Base-by-base conservation (phyloP, 495 filamentous ascomycete genomes). In the Aspergillus biplanus region DNA sequence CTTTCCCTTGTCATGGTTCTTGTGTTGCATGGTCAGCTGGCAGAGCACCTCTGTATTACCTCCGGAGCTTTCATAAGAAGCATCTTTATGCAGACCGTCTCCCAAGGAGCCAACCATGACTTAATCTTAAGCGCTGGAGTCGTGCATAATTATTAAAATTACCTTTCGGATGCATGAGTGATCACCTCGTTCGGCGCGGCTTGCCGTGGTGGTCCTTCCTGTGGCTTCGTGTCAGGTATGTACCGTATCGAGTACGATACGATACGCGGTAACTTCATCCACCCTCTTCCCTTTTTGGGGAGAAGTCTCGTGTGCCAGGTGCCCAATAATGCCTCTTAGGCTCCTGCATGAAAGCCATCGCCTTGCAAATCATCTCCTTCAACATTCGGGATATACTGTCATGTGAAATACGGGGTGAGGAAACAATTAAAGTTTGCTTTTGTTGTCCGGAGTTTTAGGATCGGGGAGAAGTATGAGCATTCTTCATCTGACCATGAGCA, bases 191-290 rank as follows among this genome's bases (percentile, higher is more conserved):
- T 52, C 63, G 44, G 61, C 15, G 66, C 63, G 61, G 67, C 61
- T 69, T 69, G 61, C 61, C 63, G 67, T 65, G 63, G 55, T 64
- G 53, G 55, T 55, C 58, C 50, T 32, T 18, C 16, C 39, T 50
- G 47, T n/a, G 47, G 12, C n/a, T n/a, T 53, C 46, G 44, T 7
- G 34, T 33, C 21, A 48, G 12, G 47, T 37, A 35, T 34, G 62
- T 64, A 64, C 47, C 39, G 54, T 63, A 63, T 52, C 27, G 31
- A 42, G 33, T 58, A 67, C 58, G 31, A 48, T 56, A 62, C 54
- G 34, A 34, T 44, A 67, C 65, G 6, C 33, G 4, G 55, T 54
- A 58, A 48, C 48, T 33, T 33, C 53, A n/a, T 31, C 44, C 46
- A 56, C 58, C 4, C 34, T 32, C 27, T 58, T 52, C 32, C 56